Conservation (phyloP, 192 early-diverging fungal genomes). For the Pilobolus umbonatus region DNA sequence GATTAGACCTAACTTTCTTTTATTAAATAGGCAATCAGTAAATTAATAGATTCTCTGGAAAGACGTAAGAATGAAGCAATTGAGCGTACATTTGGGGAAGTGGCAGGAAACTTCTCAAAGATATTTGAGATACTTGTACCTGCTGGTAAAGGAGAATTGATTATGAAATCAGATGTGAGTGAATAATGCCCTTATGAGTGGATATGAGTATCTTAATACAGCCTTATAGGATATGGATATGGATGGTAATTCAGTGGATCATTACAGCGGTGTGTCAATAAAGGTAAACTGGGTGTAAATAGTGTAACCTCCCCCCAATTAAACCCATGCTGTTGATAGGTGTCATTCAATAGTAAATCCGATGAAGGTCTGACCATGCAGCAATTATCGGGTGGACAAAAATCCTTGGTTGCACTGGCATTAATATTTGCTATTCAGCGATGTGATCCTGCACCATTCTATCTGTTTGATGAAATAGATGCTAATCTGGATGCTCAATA, state of each 20-base stretch:
- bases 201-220: slow-evolving; percentile 5
- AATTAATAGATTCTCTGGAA: slow-evolving; percentile 86
- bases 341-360: slow-evolving; percentile 89
- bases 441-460: slow-evolving; percentile 98
- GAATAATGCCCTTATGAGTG: slow-evolving; percentile 13
- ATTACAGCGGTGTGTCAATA: slow-evolving; percentile 89
- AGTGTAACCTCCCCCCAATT: neutral
- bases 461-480: slow-evolving; percentile 99
- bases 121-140: slow-evolving; percentile 92
- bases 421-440: slow-evolving; percentile 98
- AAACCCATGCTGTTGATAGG: slow-evolving; percentile 34
- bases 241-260: slow-evolving; percentile 60
- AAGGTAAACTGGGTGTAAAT: slow-evolving; percentile 29
- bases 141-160: slow-evolving; percentile 73
- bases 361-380: slow-evolving; percentile 89
- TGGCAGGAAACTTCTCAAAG: slow-evolving; percentile 79
- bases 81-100: slow-evolving; percentile 92
- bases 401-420: slow-evolving; percentile 93
- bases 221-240: slow-evolving; percentile 28
- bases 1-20: neutral
- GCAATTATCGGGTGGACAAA: slow-evolving; percentile 97
- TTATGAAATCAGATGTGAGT: slow-evolving; percentile 71
- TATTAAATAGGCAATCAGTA: slow-evolving; percentile 63
- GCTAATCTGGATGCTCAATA: slow-evolving; percentile 95
- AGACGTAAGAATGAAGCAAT: slow-evolving; percentile 97